A percentile compares a stretch with the other conserved stretches of the same genome.
These are phyloP conservation scores for Capsella rubella DNA, from an alignment of 441 rosid genomes.

Conservation along the genomic window DNA sequence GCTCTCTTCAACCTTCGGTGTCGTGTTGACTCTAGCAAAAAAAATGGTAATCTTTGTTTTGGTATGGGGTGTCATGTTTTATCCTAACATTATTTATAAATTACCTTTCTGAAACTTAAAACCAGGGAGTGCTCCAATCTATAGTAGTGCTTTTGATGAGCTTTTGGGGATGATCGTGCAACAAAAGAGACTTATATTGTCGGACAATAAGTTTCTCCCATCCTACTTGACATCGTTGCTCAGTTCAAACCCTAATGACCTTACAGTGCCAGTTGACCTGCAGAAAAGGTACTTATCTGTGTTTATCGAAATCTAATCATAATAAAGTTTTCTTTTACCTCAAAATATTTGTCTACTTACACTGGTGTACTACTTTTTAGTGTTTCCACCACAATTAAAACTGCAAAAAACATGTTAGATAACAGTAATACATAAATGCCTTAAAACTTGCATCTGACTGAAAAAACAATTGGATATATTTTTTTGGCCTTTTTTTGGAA, in stretches of 20 bases:
- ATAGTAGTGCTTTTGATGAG: conserved; percentile 75
- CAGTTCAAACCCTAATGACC: conserved; percentile 61
- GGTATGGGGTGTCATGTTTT: conserved; percentile 21
- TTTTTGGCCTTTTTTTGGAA: not conserved
- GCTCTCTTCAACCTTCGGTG: conserved; percentile 60
- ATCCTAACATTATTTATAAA: conserved; percentile 16
- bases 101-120: conserved; percentile 18
- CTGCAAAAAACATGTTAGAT: conserved; percentile 7
- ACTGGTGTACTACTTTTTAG: not conserved
- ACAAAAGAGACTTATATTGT: conserved; percentile 78
- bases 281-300: conserved; percentile 68
- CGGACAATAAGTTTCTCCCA: conserved; percentile 82
- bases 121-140: conserved; percentile 77
- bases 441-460: conserved; percentile 20
- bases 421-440: not conserved
- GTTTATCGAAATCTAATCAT: conserved; percentile 1
- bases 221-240: conserved; percentile 83
- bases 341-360: conserved; percentile 19
- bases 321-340: not conserved
- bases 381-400: not conserved
- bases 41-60: conserved; percentile 70
- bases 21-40: conserved; percentile 80
- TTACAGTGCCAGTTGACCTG: conserved; percentile 73
- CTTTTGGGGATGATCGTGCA: conserved; percentile 81
- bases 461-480: not conserved